Evolutionary conservation across 1,139 yeast species (phyloP).

Genomic region (Yueomyces sp.): DNA sequence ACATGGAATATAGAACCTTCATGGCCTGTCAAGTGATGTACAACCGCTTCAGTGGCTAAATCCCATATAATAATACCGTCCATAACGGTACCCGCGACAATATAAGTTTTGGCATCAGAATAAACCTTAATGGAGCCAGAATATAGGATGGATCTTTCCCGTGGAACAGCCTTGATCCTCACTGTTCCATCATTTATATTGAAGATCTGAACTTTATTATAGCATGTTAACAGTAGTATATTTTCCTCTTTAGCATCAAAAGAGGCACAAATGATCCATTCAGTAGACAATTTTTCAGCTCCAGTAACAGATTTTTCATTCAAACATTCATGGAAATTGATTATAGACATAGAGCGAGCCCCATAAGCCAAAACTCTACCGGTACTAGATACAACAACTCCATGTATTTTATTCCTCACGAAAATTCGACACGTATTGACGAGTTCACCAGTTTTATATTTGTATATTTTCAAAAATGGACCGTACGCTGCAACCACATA

Average conservation of each 20-base stretch:
- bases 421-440: slow-evolving; percentile 39
- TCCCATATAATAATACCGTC: slow-evolving; percentile 80
- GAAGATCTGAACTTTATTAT: slow-evolving; percentile 51
- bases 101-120: slow-evolving; percentile 31
- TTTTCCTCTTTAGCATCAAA: slow-evolving; percentile 30
- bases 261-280: slow-evolving; percentile 63
- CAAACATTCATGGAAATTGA: slow-evolving; percentile 25
- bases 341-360: slow-evolving; percentile 48
- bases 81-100: slow-evolving; percentile 90
- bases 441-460: slow-evolving; percentile 30
- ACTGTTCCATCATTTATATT: slow-evolving; percentile 25
- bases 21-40: slow-evolving; percentile 56
- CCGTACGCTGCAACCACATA: slow-evolving; percentile 64
- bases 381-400: slow-evolving; percentile 34
- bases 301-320: slow-evolving; percentile 9
- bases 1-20: slow-evolving; percentile 89
- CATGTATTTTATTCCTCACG: slow-evolving; percentile 66
- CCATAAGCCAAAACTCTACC: slow-evolving; percentile 48
- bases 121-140: slow-evolving; percentile 62
- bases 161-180: slow-evolving; percentile 35
- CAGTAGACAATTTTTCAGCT: slow-evolving; percentile 44
- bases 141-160: slow-evolving; percentile 73
- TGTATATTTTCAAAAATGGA: slow-evolving; percentile 45
- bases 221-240: slow-evolving; percentile 59
- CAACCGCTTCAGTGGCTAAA: slow-evolving; percentile 30